Evolutionary conservation across 2,329 filamentous ascomycete species (phyloP).

Genomic region (Monilinia fructigena): DNA sequence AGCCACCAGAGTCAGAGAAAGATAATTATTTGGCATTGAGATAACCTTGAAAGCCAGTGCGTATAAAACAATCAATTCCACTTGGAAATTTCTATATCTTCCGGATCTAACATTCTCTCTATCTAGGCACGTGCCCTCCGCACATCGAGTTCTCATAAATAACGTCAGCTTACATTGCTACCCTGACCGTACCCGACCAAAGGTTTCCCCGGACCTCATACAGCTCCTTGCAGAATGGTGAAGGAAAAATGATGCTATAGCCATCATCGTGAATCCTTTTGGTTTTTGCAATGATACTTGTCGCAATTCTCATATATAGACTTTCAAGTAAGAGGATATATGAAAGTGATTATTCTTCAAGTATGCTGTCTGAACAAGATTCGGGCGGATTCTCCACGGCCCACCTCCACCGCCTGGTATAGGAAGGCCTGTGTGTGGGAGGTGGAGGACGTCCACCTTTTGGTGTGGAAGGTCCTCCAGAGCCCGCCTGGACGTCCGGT

Average conservation of each 20-base stretch:
- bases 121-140: neutral
- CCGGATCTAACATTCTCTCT: neutral
- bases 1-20: neutral
- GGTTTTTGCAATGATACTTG: neutral
- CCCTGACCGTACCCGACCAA: neutral
- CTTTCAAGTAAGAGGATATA: neutral
- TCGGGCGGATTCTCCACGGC: neutral
- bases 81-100: neutral
- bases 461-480: neutral
- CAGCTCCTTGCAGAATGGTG: neutral
- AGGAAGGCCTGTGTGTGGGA: neutral
- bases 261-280: slow-evolving; percentile 15
- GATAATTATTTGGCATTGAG: neutral
- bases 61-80: neutral
- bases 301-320: neutral
- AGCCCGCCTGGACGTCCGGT: neutral
- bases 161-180: neutral
- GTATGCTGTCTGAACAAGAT: neutral
- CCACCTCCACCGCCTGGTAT: neutral
- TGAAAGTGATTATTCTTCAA: slow-evolving; percentile 13
- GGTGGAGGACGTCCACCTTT: neutral
- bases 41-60: neutral
- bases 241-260: slow-evolving; percentile 10
- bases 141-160: neutral
- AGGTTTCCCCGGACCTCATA: neutral